Percentiles rank a stretch among this genome's conserved stretches.
phyloP scores from a whole-genome alignment of 768 basidiomycete species.

The Postia placenta region DNA sequence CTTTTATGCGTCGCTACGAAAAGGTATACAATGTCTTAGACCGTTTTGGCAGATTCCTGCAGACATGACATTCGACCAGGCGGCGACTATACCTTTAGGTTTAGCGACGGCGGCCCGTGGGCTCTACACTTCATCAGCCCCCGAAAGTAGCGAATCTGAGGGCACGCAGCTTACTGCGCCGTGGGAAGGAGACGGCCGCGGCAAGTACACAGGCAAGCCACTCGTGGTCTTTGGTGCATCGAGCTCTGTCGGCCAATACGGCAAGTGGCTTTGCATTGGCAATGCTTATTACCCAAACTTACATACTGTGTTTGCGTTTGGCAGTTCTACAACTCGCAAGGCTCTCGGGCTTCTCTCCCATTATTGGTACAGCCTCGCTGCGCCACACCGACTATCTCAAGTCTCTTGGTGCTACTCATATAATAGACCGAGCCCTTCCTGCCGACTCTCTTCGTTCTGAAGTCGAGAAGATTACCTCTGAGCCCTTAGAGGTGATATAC shows the following conservation, averaged over 20 bases:
- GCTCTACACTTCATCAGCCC: neutral
- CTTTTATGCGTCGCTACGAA: neutral
- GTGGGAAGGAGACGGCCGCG: slow-evolving; percentile 18
- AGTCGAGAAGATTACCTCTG: slow-evolving; percentile 7
- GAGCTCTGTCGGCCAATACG: no score
- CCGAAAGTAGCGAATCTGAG: neutral
- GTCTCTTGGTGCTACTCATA: slow-evolving; percentile 25
- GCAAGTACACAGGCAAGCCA: slow-evolving; percentile 26
- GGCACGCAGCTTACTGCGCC: slow-evolving; percentile 24
- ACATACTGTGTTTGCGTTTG: slow-evolving; percentile 22
- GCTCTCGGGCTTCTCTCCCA: slow-evolving; percentile 26
- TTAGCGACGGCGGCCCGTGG: slow-evolving; percentile 22
- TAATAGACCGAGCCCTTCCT: slow-evolving; percentile 17
- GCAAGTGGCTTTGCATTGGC: slow-evolving; percentile 18
- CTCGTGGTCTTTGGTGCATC: slow-evolving; percentile 24
- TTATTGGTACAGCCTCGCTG: slow-evolving; percentile 23
- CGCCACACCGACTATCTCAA: slow-evolving; percentile 18
- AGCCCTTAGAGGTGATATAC: slow-evolving; percentile 14
- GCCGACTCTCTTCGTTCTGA: slow-evolving; percentile 1
- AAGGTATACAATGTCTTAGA: neutral
- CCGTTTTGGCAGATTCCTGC: slow-evolving; percentile 24
- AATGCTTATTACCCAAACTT: no score
- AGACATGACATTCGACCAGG: slow-evolving; percentile 33
- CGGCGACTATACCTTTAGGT: slow-evolving; percentile 32
- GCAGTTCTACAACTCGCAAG: no score